phyloP scores from a whole-genome alignment of 208 protist genomes.

The Wallacemonas sp. region DNA sequence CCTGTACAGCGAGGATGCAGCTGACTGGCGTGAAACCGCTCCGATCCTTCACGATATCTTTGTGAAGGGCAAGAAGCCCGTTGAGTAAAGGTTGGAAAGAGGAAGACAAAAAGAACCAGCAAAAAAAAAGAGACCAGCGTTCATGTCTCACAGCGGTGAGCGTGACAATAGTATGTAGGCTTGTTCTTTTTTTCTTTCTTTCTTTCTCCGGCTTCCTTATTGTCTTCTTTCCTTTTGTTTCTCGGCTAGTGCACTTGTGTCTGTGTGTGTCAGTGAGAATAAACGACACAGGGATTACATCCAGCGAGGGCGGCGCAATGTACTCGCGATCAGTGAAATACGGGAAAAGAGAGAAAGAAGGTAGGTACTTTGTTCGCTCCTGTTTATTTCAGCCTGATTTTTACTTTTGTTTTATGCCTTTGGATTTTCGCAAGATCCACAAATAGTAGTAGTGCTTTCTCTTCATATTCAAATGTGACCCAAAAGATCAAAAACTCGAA shows the following conservation, averaged over 20 bases:
- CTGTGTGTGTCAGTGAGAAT: too few species aligned
- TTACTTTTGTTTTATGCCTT: slow-evolving; percentile 4
- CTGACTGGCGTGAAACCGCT: slow-evolving; percentile 81
- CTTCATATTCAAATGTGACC: too few species aligned
- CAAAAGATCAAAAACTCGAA: too few species aligned
- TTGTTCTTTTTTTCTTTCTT: slow-evolving; percentile 3
- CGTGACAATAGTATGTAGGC: slow-evolving; percentile 3
- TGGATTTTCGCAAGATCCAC: slow-evolving; percentile 16
- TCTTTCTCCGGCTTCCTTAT: background rate
- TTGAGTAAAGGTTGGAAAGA: slow-evolving; percentile 17
- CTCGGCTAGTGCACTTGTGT: background rate
- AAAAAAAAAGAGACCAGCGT: background rate
- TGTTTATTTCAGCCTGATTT: slow-evolving; percentile 10
- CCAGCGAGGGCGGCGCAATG: too few species aligned
- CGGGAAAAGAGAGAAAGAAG: background rate
- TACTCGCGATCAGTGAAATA: background rate
- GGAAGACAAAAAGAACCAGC: background rate
- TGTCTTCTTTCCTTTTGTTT: slow-evolving; percentile 1
- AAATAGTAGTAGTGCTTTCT: slow-evolving; percentile 9
- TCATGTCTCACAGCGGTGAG: background rate
- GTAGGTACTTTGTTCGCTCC: slow-evolving; percentile 2
- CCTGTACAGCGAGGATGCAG: slow-evolving; percentile 72
- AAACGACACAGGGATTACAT: too few species aligned
- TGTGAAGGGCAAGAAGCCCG: slow-evolving; percentile 86
- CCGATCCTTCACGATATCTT: slow-evolving; percentile 89